These are phyloP conservation scores for Plantago coronopus DNA, from an alignment of 305 asterid species.

Conservation along the genomic window DNA sequence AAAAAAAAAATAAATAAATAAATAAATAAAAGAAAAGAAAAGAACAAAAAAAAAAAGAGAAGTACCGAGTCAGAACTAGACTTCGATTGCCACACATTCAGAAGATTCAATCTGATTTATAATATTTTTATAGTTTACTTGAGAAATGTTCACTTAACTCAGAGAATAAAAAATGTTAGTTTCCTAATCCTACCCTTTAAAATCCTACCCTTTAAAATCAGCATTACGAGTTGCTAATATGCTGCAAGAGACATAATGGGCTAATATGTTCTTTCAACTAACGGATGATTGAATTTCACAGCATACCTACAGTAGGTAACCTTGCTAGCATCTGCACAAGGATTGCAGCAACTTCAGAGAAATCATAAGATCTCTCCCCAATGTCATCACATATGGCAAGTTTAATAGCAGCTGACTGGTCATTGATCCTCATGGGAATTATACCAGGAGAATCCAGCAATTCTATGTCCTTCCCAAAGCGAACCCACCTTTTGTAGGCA, in stretches of 20 bases:
- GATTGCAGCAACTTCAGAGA: constrained; percentile 77
- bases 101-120: not conserved
- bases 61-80: too few relatives aligned
- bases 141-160: too few relatives aligned
- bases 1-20: too few relatives aligned
- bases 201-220: not conserved
- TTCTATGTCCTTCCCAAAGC: constrained; percentile 77
- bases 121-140: too few relatives aligned
- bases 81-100: too few relatives aligned
- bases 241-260: not conserved
- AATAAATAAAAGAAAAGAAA: too few relatives aligned
- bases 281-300: constrained; percentile 10
- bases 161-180: not conserved
- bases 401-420: constrained; percentile 88
- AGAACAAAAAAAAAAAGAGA: too few relatives aligned
- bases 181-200: too few relatives aligned
- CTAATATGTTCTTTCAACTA: not conserved
- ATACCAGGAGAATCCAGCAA: constrained; percentile 92
- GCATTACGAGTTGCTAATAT: constrained; percentile 1
- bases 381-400: constrained; percentile 97
- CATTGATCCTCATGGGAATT: constrained; percentile 90
- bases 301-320: constrained; percentile 68
- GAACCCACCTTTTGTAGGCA: constrained; percentile 71
- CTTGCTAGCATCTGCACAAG: constrained; percentile 81
- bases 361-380: constrained; percentile 90